Conservation (phyloP, 768 basidiomycete species). For the Termitomyces sp. region DNA sequence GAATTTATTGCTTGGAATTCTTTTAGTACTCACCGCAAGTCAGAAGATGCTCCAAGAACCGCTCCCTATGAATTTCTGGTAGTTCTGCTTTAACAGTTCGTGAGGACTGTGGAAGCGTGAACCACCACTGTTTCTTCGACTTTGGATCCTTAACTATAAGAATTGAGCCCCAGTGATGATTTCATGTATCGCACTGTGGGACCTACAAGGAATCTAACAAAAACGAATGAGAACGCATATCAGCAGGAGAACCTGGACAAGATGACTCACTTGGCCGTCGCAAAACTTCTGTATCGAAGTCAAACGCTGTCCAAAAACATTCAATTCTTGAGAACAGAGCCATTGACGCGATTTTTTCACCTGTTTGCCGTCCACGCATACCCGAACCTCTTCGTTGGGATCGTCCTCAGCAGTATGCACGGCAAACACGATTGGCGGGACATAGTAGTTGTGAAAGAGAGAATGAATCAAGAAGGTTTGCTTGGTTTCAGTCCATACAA, state of each 20-base stretch:
- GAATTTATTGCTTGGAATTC: not conserved
- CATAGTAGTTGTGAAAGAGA: slow-evolving; percentile 72
- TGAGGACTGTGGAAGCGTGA: slow-evolving; percentile 47
- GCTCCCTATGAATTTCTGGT: slow-evolving; percentile 48
- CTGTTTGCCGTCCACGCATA: slow-evolving; percentile 86
- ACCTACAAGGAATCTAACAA: slow-evolving; percentile 23
- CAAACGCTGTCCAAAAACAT: slow-evolving; percentile 47
- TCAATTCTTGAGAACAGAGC: not conserved
- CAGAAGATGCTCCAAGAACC: slow-evolving; percentile 56
- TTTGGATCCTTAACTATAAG: slow-evolving; percentile 50
- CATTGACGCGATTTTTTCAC: slow-evolving; percentile 44
- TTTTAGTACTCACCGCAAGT: slow-evolving; percentile 55
- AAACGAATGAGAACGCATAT: not conserved
- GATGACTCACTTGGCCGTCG: slow-evolving; percentile 53
- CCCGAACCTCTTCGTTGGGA: slow-evolving; percentile 54
- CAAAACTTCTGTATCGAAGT: slow-evolving; percentile 81
- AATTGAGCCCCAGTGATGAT: not conserved
- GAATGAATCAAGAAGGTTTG: slow-evolving; percentile 76
- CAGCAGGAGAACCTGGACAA: slow-evolving; percentile 10
- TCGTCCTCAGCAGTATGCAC: slow-evolving; percentile 39
- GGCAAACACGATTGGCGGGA: slow-evolving; percentile 80
- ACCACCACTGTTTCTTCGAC: slow-evolving; percentile 67
- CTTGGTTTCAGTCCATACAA: slow-evolving; percentile 75
- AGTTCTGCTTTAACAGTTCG: slow-evolving; percentile 47
- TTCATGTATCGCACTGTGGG: not conserved